Evolutionary conservation across 345 rosid species (phyloP).

Genomic region (Sisymbrium altissimum): DNA sequence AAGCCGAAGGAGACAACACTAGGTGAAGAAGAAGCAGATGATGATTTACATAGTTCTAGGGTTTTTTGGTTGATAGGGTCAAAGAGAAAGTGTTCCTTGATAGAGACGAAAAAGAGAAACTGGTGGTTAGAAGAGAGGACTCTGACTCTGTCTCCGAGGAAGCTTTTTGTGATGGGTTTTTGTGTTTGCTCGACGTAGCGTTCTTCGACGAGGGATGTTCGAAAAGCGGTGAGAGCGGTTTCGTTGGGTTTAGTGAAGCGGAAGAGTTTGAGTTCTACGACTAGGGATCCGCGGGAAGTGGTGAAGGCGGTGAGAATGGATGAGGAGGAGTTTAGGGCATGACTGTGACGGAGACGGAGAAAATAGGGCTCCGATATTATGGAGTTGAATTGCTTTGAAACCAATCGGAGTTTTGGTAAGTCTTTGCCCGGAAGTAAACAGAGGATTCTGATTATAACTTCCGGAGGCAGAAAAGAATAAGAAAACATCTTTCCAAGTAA

Average conservation of each 20-base stretch:
- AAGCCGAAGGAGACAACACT: slow-evolving; percentile 20
- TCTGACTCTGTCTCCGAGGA: slow-evolving; percentile 14
- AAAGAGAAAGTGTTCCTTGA: slow-evolving; percentile 13
- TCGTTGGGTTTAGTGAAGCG: slow-evolving; percentile 9
- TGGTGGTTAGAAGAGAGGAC: slow-evolving; percentile 25
- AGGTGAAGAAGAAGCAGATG: neutral
- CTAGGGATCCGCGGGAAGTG: neutral
- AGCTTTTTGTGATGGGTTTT: slow-evolving; percentile 13
- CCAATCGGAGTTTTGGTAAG: slow-evolving; percentile 7
- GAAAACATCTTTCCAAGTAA: slow-evolving; percentile 7
- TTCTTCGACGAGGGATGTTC: neutral
- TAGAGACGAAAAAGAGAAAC: slow-evolving; percentile 10
- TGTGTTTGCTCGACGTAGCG: neutral
- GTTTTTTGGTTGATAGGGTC: slow-evolving; percentile 19
- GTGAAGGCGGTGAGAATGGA: slow-evolving; percentile 10
- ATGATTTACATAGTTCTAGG: slow-evolving; percentile 12
- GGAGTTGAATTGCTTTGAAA: slow-evolving; percentile 23
- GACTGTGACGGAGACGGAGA: slow-evolving; percentile 1
- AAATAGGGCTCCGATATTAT: slow-evolving; percentile 10
- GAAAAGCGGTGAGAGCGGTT: neutral
- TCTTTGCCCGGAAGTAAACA: slow-evolving; percentile 17
- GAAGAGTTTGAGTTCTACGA: slow-evolving; percentile 9
- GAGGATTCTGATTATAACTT: slow-evolving; percentile 13
- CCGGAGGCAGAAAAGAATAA: slow-evolving; percentile 8
- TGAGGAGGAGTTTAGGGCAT: neutral